These are phyloP conservation scores for Typha latifolia DNA, from an alignment of 176 grass and related monocot genomes.

Conservation along the genomic window DNA sequence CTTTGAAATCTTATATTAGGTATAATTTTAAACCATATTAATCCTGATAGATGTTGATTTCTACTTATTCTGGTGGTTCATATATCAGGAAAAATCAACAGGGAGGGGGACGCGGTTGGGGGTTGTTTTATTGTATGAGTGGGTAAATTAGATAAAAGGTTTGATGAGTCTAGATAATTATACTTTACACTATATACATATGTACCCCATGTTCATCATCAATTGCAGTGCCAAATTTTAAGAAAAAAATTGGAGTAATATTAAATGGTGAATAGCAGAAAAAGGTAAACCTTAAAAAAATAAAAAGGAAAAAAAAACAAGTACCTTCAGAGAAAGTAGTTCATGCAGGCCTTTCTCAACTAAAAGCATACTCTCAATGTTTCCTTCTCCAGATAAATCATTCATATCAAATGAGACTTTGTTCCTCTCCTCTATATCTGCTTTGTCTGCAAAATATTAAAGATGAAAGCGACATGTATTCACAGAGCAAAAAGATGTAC, in stretches of 20 bases:
- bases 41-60: too few relatives aligned
- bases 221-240: too few relatives aligned
- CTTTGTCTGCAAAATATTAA: slow-evolving; percentile 42
- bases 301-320: slow-evolving; percentile 17
- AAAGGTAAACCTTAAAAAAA: slow-evolving; percentile 6
- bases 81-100: too few relatives aligned
- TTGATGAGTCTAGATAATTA: too few relatives aligned
- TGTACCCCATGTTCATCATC: too few relatives aligned
- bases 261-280: slow-evolving; percentile 1
- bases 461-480: slow-evolving; percentile 8
- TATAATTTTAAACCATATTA: too few relatives aligned
- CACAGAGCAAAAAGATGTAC: neutral
- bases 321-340: slow-evolving; percentile 90
- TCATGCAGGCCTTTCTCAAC: slow-evolving; percentile 96
- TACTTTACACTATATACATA: too few relatives aligned
- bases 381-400: slow-evolving; percentile 55
- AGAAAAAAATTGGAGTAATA: neutral
- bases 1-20: too few relatives aligned
- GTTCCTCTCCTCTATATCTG: slow-evolving; percentile 43
- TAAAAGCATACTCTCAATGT: slow-evolving; percentile 72
- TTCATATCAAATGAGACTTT: slow-evolving; percentile 35
- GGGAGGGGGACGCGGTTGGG: too few relatives aligned
- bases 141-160: too few relatives aligned
- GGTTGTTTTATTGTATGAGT: too few relatives aligned
- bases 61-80: too few relatives aligned